Conservation (phyloP, 352 stramenopile species). For the Globisporangium mamillatum region DNA sequence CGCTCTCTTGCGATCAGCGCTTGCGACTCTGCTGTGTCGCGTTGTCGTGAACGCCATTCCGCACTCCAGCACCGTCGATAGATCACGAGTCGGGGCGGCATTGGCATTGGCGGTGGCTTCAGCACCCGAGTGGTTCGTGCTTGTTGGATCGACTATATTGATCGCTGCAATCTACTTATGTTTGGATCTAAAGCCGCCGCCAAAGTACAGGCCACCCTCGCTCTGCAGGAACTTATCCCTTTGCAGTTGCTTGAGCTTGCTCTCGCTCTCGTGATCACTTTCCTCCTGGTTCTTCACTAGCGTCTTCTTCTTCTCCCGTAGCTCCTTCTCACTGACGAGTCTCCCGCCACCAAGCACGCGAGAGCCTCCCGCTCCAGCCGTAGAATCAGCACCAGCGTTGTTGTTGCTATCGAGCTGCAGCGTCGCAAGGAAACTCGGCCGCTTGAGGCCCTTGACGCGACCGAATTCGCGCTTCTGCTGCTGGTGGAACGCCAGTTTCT, state of each 20-base stretch:
- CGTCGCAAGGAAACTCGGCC: constrained; percentile 29
- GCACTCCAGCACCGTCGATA: neutral
- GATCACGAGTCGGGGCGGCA: neutral
- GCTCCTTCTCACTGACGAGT: neutral
- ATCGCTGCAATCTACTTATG: neutral
- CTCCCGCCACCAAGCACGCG: neutral
- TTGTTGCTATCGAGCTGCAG: constrained; percentile 23
- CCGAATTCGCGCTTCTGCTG: constrained; percentile 23
- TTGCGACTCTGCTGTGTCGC: neutral
- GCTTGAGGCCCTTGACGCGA: constrained; percentile 14
- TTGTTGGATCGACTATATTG: neutral
- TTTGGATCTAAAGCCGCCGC: constrained; percentile 34
- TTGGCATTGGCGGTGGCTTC: neutral
- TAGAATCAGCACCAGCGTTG: neutral
- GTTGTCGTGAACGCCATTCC: neutral
- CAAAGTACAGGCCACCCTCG: constrained; percentile 26
- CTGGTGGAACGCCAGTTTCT: constrained; percentile 18
- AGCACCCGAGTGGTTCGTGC: neutral
- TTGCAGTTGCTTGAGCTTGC: constrained; percentile 14
- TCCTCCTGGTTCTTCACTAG: neutral
- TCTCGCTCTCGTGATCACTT: neutral
- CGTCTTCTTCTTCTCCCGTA: neutral
- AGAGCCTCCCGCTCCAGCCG: neutral
- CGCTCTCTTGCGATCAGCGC: neutral
- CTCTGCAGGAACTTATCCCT: constrained; percentile 12